phyloP scores from a whole-genome alignment of 352 stramenopile genomes.

The Salisapilia sapeloensis region DNA sequence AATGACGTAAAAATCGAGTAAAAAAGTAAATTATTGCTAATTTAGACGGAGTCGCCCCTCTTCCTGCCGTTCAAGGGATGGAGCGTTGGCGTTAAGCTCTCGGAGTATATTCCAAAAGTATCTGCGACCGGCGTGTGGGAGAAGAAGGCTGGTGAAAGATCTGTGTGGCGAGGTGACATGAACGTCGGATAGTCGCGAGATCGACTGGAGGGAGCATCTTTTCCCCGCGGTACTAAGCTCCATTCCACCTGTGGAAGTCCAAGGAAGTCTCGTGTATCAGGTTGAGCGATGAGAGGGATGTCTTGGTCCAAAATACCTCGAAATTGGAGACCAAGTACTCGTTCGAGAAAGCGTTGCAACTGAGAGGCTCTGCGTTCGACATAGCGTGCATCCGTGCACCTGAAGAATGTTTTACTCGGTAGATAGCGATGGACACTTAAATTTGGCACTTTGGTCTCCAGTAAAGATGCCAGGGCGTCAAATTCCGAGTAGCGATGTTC shows the following conservation, averaged over 20 bases:
- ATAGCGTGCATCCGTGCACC: constrained; percentile 28
- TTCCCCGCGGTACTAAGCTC: constrained; percentile 35
- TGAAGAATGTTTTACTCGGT: constrained; percentile 62
- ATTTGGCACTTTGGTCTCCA: constrained; percentile 36
- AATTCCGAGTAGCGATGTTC: constrained; percentile 63
- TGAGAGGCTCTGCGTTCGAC: constrained; percentile 36
- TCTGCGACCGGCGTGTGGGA: constrained; percentile 8
- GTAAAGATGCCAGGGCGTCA: constrained; percentile 19
- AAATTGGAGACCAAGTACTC: constrained; percentile 33
- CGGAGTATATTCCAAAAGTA: constrained; percentile 5
- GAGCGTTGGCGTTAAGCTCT: constrained; percentile 7
- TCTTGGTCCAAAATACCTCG: constrained; percentile 45
- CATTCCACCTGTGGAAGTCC: constrained; percentile 50
- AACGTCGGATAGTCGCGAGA: constrained; percentile 8
- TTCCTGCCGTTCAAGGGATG: constrained; percentile 4
- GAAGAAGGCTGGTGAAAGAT: too few relatives aligned
- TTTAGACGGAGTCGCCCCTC: too few relatives aligned
- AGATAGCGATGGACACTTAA: constrained; percentile 27
- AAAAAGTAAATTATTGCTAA: too few relatives aligned
- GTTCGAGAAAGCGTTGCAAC: constrained; percentile 49
- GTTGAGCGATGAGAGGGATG: constrained; percentile 47
- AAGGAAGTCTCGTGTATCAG: constrained; percentile 42
- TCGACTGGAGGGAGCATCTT: neutral
- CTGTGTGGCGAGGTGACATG: constrained; percentile 7
- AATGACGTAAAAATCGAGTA: too few relatives aligned